These are phyloP conservation scores for Grifola frondosa DNA, from an alignment of 1,284 basidiomycete species.

Conservation along the genomic window DNA sequence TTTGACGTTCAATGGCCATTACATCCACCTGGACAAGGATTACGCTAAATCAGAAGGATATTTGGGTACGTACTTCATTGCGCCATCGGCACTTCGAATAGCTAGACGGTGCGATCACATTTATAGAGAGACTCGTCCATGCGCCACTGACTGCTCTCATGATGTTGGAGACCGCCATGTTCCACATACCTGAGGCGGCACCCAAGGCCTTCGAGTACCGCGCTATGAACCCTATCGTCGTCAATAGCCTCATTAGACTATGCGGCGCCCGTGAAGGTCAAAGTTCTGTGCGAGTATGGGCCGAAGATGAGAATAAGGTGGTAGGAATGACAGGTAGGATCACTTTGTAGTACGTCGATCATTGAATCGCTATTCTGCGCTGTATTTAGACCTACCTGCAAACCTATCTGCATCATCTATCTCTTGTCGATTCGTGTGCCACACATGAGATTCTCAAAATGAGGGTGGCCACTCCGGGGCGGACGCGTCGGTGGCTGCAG, in stretches of 20 bases:
- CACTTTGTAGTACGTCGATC: constrained; percentile 8
- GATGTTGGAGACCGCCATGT: constrained; percentile 62
- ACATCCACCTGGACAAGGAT: constrained; percentile 72
- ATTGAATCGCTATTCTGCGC: background rate
- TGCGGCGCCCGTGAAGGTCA: constrained; percentile 46
- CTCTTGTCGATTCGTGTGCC: too few species aligned
- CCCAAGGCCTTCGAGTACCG: constrained; percentile 67
- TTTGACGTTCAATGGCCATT: constrained; percentile 76
- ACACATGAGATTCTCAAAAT: too few species aligned
- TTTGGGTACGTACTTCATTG: constrained; percentile 46
- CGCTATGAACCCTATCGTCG: constrained; percentile 72
- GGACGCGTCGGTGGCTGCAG: constrained; percentile 20
- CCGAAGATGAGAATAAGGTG: constrained; percentile 36
- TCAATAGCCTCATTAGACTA: constrained; percentile 58
- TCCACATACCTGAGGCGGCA: constrained; percentile 43
- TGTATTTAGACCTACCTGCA: too few species aligned
- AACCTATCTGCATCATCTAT: too few species aligned
- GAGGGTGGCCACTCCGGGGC: too few species aligned
- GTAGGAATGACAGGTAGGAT: constrained; percentile 71
- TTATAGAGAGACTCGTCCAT: constrained; percentile 74
- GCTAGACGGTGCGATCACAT: constrained; percentile 1
- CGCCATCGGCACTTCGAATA: background rate
- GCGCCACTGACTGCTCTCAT: constrained; percentile 79
- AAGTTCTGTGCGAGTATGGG: constrained; percentile 32
- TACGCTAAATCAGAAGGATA: constrained; percentile 75